Evolutionary conservation across 2,329 filamentous ascomycete species (phyloP).

Genomic region (Tolypocladium pustulatum): DNA sequence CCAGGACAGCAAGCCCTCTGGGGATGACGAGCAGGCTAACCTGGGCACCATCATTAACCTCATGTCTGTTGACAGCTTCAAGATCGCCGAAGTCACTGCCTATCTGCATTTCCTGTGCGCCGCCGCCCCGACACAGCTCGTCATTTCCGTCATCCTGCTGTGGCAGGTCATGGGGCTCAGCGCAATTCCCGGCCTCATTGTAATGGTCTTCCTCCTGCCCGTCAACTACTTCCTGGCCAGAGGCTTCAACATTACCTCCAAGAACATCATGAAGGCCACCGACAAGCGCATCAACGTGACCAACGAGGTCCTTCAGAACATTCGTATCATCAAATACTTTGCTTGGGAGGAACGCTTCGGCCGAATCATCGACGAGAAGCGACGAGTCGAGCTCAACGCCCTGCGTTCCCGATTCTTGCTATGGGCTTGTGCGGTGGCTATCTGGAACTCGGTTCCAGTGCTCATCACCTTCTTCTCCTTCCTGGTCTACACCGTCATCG

Average conservation of each 20-base stretch:
- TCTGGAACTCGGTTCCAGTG: constrained; percentile 94
- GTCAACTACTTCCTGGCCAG: constrained; percentile 83
- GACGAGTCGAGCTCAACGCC: constrained; percentile 64
- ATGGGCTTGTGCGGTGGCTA: constrained; percentile 83
- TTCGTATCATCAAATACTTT: constrained; percentile 98
- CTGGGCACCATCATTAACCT: constrained; percentile 98
- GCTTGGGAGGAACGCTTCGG: constrained; percentile 94
- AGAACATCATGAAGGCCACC: constrained; percentile 82
- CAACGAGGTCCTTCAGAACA: constrained; percentile 94
- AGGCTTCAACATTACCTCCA: constrained; percentile 78
- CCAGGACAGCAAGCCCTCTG: constrained; percentile 22
- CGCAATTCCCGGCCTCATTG: constrained; percentile 81
- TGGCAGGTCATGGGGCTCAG: constrained; percentile 88
- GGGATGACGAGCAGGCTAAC: constrained; percentile 66
- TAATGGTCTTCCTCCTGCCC: constrained; percentile 83
- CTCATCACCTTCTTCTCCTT: constrained; percentile 96
- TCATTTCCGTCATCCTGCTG: constrained; percentile 69
- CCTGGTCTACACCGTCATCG: constrained; percentile 80
- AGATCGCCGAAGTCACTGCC: constrained; percentile 87
- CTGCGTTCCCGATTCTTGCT: constrained; percentile 77
- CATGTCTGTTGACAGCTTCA: constrained; percentile 99
- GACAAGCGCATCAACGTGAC: constrained; percentile 94
- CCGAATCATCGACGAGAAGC: constrained; percentile 79
- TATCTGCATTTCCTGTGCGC: constrained; percentile 96
- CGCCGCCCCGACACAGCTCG: constrained; percentile 77